Base-by-base conservation (phyloP, 805 yeast species). In the Candida coquimbonensis region DNA sequence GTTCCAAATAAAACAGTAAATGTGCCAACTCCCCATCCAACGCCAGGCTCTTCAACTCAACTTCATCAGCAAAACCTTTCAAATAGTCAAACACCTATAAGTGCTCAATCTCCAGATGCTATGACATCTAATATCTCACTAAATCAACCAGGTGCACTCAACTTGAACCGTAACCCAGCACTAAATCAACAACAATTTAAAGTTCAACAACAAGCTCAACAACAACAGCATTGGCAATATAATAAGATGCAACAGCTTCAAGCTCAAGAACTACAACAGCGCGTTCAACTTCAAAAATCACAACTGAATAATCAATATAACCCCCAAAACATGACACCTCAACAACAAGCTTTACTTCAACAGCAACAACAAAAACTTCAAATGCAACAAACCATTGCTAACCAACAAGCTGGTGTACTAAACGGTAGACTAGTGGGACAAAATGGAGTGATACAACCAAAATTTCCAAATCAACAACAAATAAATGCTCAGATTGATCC, bases 261-360 rank as follows among this genome's bases (percentile, higher is more conserved):
- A 40, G 48, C 49, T 5, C 55, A 53, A 32, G 60, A 55, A 19
- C 27, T 53, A 9, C 60, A 53, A 41, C 60, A 55, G 26, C 27
- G 59, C 21, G 55, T 52, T 5, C 60, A 57, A 17, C 24, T 57
- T 14, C 61, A 56, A 21, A 55, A 56, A 38, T 48, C 51, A 2
- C 58, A 55, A 35, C 19, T 57, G 24, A 50, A 48, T 42, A 49
- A 45, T 26, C 62, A 55, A 27, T 38, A 40, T 27, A 43, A 43
- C 24, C 4, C 41, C 9, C 48, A 43, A 19, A 39, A 19, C 39
- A 25, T 43, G 36, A 38, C 42, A 1, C 50, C 44, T 42, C 53
- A 49, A 38, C 55, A 50, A 36, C 53, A 50, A 17, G 45, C 44
- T 5, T 4, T 45, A 11, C 12, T 47, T 7, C 51, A 47, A 17